A percentile compares a stretch with the other conserved stretches of the same genome.
Conservation (phyloP, 352 stramenopile genomes). For the Phytophthora boehmeriae region DNA sequence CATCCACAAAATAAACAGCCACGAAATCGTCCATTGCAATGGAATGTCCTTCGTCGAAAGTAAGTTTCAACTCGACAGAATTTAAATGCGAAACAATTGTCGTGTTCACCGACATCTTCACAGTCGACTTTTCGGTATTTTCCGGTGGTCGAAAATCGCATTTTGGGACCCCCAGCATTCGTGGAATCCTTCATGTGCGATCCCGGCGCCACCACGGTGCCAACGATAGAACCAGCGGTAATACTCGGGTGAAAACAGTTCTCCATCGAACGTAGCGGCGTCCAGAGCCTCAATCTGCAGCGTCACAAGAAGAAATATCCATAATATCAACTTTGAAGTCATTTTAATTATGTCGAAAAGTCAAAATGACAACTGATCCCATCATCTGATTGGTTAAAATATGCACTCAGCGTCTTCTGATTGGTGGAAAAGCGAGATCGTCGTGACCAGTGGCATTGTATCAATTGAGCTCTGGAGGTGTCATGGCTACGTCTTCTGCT, state of each 20-base stretch:
- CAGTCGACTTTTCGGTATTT: slow-evolving; percentile 10
- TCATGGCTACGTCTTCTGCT: slow-evolving; percentile 18
- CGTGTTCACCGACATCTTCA: slow-evolving; percentile 30
- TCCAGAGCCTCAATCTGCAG: neutral
- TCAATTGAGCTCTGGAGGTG: neutral
- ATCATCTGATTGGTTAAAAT: slow-evolving; percentile 14
- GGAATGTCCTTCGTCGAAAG: neutral
- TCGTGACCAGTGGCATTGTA: slow-evolving; percentile 10
- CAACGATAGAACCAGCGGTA: slow-evolving; percentile 33
- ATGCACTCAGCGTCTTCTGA: neutral
- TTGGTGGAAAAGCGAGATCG: too few relatives aligned
- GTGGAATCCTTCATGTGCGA: slow-evolving; percentile 22
- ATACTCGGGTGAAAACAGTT: slow-evolving; percentile 23
- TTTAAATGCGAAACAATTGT: slow-evolving; percentile 20
- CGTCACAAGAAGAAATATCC: slow-evolving; percentile 3
- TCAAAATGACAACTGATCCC: neutral
- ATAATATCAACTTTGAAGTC: neutral
- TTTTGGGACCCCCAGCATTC: slow-evolving; percentile 20
- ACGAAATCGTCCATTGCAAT: slow-evolving; percentile 21
- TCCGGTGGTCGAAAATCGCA: slow-evolving; percentile 20
- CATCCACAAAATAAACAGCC: slow-evolving; percentile 30
- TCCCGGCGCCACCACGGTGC: slow-evolving; percentile 30
- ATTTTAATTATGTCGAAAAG: slow-evolving; percentile 3
- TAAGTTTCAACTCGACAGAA: slow-evolving; percentile 24
- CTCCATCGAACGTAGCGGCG: slow-evolving; percentile 16